Conservation (phyloP, 768 basidiomycete genomes). For the Hydnomerulius pinastri region DNA sequence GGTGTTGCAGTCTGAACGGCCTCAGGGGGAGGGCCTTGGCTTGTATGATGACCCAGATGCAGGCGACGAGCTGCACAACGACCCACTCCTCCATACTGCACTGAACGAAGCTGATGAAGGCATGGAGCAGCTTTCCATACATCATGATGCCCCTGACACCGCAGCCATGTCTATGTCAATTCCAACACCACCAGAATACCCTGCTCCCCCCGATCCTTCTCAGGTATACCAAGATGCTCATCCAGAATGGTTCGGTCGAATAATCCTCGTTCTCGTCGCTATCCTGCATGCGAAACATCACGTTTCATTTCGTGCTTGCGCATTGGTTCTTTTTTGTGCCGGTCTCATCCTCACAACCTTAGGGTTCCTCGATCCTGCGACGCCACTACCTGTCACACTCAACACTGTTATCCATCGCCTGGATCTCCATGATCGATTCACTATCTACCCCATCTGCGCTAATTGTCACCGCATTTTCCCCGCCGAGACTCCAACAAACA, state of each 20-base stretch:
- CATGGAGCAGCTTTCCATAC: too few species aligned
- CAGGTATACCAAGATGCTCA: slow-evolving; percentile 7
- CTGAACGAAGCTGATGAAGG: too few species aligned
- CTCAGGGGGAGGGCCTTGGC: background rate
- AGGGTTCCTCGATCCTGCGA: background rate
- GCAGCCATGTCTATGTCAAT: background rate
- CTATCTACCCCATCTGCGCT: background rate
- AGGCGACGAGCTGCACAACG: background rate
- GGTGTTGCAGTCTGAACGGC: background rate
- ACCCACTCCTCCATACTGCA: background rate
- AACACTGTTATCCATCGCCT: slow-evolving; percentile 2
- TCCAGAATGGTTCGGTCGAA: slow-evolving; percentile 12
- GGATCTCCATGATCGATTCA: background rate
- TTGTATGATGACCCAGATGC: background rate
- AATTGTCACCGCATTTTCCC: slow-evolving; percentile 2
- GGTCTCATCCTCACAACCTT: slow-evolving; percentile 10
- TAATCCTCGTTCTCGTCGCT: slow-evolving; percentile 14
- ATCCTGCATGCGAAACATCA: slow-evolving; percentile 23
- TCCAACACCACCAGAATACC: background rate
- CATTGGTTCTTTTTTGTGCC: slow-evolving; percentile 12
- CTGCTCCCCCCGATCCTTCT: background rate
- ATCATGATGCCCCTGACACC: background rate
- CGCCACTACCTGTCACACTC: slow-evolving; percentile 4
- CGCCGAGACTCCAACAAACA: background rate
- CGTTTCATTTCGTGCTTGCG: slow-evolving; percentile 23